Evolutionary conservation across 768 basidiomycete species (phyloP).

Genomic region (Hydnomerulius pinastri): DNA sequence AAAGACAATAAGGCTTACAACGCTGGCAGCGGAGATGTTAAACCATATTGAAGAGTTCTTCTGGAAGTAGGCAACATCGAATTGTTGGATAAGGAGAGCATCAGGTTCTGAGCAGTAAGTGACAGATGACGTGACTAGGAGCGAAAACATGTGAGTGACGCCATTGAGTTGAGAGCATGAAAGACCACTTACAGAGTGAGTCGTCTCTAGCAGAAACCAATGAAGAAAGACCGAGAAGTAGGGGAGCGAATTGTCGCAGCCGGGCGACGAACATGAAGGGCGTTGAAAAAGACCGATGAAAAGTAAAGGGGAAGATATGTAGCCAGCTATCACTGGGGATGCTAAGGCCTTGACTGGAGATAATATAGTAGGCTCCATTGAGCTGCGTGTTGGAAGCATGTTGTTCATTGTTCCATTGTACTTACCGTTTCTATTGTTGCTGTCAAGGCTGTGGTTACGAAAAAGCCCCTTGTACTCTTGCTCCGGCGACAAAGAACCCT

Average conservation of each 20-base stretch:
- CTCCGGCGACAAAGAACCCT: background rate
- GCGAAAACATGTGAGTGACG: slow-evolving; percentile 7
- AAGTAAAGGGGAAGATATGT: slow-evolving; percentile 20
- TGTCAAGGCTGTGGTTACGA: slow-evolving; percentile 24
- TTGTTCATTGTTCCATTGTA: slow-evolving; percentile 31
- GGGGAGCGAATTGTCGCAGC: slow-evolving; percentile 59
- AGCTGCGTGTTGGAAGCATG: slow-evolving; percentile 30
- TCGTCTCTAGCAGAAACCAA: slow-evolving; percentile 52
- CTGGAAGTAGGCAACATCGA: slow-evolving; percentile 72
- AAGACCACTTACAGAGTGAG: slow-evolving; percentile 55
- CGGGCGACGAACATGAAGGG: slow-evolving; percentile 74
- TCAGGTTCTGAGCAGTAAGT: slow-evolving; percentile 85
- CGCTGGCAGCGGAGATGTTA: slow-evolving; percentile 84
- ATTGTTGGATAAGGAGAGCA: slow-evolving; percentile 75
- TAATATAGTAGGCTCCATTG: slow-evolving; percentile 25
- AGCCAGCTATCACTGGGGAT: slow-evolving; percentile 29
- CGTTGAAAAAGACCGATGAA: slow-evolving; percentile 17
- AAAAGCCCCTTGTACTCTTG: slow-evolving; percentile 21
- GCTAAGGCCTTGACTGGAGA: slow-evolving; percentile 7
- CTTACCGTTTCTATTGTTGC: slow-evolving; percentile 34
- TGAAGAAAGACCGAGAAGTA: slow-evolving; percentile 41
- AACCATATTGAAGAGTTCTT: slow-evolving; percentile 76
- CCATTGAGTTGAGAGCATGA: slow-evolving; percentile 1
- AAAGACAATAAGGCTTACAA: slow-evolving; percentile 52
- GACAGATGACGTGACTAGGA: slow-evolving; percentile 80